Evolutionary conservation across 805 yeast genomes (phyloP).

Genomic region (Metschnikowia aberdeeniae): DNA sequence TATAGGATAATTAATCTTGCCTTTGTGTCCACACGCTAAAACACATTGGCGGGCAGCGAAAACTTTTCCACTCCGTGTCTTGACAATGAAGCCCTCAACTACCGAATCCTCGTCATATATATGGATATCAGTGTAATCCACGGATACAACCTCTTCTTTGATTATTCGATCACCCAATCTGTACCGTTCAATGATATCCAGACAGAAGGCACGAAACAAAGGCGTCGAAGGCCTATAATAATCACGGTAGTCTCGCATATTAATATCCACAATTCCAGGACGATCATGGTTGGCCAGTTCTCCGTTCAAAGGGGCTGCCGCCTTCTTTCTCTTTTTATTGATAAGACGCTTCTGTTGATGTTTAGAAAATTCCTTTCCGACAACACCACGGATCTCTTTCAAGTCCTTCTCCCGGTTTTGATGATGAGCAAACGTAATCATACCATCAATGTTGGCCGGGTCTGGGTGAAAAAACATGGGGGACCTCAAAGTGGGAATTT

Average conservation of each 20-base stretch:
- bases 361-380: conserved; percentile 42
- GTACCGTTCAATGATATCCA: conserved; percentile 31
- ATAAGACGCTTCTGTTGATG: conserved; percentile 34
- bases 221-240: conserved; percentile 41
- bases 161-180: conserved; percentile 24
- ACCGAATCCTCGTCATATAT: conserved; percentile 20
- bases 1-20: conserved; percentile 32
- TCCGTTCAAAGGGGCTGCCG: conserved; percentile 16
- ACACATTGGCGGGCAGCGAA: conserved; percentile 34
- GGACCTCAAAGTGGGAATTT: conserved; percentile 40
- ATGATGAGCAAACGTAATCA: conserved; percentile 37
- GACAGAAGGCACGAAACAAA: conserved; percentile 38
- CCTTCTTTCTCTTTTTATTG: conserved; percentile 16
- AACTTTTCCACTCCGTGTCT: conserved; percentile 26
- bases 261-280: conserved; percentile 37
- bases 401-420: conserved; percentile 32
- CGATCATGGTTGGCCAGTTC: conserved; percentile 21
- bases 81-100: conserved; percentile 31
- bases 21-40: conserved; percentile 35
- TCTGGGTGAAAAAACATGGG: conserved; percentile 50
- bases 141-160: conserved; percentile 30
- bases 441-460: conserved; percentile 41
- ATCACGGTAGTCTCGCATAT: conserved; percentile 43
- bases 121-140: conserved; percentile 27
- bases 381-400: conserved; percentile 40